Base-by-base conservation (phyloP, 495 filamentous ascomycete genomes). In the Penicillium soppii region DNA sequence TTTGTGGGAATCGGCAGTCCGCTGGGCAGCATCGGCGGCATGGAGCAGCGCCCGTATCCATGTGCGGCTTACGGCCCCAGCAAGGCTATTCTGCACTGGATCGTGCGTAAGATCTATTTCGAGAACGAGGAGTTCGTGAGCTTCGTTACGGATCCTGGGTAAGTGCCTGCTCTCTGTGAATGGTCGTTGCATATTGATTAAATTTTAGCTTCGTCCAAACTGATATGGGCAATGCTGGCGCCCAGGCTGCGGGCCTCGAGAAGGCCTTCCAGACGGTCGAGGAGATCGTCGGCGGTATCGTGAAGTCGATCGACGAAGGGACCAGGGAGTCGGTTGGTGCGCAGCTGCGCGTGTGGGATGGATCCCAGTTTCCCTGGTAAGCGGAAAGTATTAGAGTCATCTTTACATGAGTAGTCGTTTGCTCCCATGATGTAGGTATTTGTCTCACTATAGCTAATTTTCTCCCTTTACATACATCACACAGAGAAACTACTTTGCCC, bases 201-300 rank as follows among this genome's bases (percentile, higher is more conserved):
- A n/a, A 51, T 39, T 42, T 36, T 21, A 74, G 72, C n/a, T 78
- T 65, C 51, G 66, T 67, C 8, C 67, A 70, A 35, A 81, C 76
- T 4, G 75, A 78, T 0, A 52, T 78, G 50, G 76, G 75, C 9
- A 76, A 78, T 47, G 27, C 49, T 4, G 74, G 57, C 0, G 77
- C 76, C 13, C 22, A 52, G 10, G 30, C 12, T 1, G 58, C 70
- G 19, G 74, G 76, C 0, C 13, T 70, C 2, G 65, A 67, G 16
- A 43, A 71, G 35, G 74, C 74, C 1, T 22, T 49, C 17, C 25
- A 61, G n/a, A 43, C 52, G 1, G 46, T 75, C 1, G 68, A 76
- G 3, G 68, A 72, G 17, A 67, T 62, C 32, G 53, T 56, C 9
- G 54, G 56, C 16, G 72, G 70, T 0, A 43, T 79, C 35, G 51